A percentile compares a stretch with the other conserved stretches of the same genome.
These are phyloP conservation scores for Cyanidium caldarium DNA, from an alignment of 23 red algal species.

Conservation along the genomic window DNA sequence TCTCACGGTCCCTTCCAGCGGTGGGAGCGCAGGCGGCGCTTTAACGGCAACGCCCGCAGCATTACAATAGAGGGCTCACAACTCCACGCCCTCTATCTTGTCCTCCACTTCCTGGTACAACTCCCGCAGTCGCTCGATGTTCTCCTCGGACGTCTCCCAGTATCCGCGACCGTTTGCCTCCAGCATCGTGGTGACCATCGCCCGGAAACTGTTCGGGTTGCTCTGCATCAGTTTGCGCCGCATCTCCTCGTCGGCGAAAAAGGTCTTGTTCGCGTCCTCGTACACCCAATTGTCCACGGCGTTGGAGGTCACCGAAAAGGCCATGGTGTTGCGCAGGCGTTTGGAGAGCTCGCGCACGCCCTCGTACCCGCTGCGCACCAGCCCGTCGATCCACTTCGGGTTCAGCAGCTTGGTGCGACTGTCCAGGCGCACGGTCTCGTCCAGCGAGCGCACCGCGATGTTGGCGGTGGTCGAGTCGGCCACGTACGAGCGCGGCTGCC, in stretches of 20 bases:
- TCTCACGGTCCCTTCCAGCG: too few relatives aligned
- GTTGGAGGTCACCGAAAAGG: conserved; percentile 69
- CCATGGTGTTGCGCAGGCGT: conserved; percentile 86
- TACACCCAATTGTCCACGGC: conserved; percentile 97
- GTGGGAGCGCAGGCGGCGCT: too few relatives aligned
- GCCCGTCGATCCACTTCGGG: conserved; percentile 98
- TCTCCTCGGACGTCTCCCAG: conserved; percentile 89
- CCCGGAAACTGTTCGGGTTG: conserved; percentile 92
- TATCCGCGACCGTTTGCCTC: conserved; percentile 89
- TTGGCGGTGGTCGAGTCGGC: conserved; percentile 96
- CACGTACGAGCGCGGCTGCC: conserved; percentile 74
- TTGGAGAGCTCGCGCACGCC: conserved; percentile 85
- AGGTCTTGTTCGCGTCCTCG: conserved; percentile 90
- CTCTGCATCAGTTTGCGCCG: conserved; percentile 59
- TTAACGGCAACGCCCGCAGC: too few relatives aligned
- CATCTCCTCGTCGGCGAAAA: conserved; percentile 91
- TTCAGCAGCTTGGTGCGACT: conserved; percentile 91
- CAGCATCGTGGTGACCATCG: conserved; percentile 94
- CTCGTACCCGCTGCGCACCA: conserved; percentile 78
- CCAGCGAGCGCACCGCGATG: conserved; percentile 67
- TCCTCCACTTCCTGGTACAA: conserved; percentile 95
- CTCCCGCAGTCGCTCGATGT: conserved; percentile 82
- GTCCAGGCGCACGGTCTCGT: conserved; percentile 84
- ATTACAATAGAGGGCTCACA: not conserved
- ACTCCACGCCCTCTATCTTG: conserved; percentile 80